Evolutionary conservation across 23 red algal genomes (phyloP).

Genomic region (Pyropia haitanensis): DNA sequence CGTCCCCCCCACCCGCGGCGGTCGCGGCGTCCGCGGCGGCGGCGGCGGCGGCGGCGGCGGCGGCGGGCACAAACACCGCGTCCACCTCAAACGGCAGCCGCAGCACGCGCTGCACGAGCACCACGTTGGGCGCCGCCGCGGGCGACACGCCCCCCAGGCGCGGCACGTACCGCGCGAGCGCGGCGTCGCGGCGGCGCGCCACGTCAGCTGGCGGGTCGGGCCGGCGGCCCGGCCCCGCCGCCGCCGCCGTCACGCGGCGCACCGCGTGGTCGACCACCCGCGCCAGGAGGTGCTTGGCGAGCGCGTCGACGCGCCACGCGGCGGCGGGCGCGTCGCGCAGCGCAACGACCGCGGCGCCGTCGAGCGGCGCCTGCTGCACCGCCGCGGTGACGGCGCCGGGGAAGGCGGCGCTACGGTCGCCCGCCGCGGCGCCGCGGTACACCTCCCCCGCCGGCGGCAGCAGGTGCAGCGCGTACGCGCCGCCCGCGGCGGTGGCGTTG

Average conservation of each 20-base stretch:
- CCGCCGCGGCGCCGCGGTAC: not conserved
- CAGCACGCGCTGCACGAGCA: slow-evolving; percentile 55
- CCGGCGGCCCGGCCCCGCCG: not conserved
- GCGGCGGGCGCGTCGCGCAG: too few relatives aligned
- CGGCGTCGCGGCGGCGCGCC: too few relatives aligned
- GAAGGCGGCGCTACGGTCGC: too few relatives aligned
- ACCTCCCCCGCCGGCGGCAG: slow-evolving; percentile 7
- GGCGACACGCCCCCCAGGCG: not conserved
- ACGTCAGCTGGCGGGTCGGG: too few relatives aligned
- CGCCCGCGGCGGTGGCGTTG: slow-evolving; percentile 25
- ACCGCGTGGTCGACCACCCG: slow-evolving; percentile 17
- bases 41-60: too few relatives aligned
- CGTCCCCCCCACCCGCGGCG: too few relatives aligned
- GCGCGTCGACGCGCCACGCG: not conserved
- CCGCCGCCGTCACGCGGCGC: not conserved
- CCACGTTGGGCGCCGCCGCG: not conserved
- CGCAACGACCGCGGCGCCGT: too few relatives aligned
- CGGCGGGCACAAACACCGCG: slow-evolving; percentile 20
- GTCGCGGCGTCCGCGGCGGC: too few relatives aligned
- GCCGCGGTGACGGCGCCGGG: too few relatives aligned
- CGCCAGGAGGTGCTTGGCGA: not conserved
- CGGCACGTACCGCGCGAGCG: not conserved
- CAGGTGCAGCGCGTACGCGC: slow-evolving; percentile 19
- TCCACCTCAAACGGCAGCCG: slow-evolving; percentile 61
- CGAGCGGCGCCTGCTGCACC: too few relatives aligned